Percentiles rank a stretch among this genome's conserved stretches.
These are phyloP conservation scores for Verbascum thapsus DNA, from an alignment of 257 asterid species.

Conservation along the genomic window DNA sequence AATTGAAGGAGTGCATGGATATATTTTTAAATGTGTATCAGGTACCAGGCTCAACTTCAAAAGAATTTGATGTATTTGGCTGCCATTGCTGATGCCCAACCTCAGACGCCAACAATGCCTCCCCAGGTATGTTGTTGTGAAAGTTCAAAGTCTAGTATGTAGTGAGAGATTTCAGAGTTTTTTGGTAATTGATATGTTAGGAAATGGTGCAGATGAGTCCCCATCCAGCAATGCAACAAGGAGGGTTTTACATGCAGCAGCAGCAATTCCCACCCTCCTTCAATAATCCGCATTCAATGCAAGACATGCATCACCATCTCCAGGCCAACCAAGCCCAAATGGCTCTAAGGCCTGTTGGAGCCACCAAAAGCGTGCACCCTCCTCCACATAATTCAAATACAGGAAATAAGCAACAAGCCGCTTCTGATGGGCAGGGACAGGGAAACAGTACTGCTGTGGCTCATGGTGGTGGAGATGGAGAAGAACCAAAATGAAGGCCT, in stretches of 20 bases:
- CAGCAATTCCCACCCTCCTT: constrained; percentile 70
- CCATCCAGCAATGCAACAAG: constrained; percentile 72
- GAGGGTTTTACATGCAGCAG: constrained; percentile 79
- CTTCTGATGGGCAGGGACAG: constrained; percentile 42
- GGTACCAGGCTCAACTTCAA: constrained; percentile 93
- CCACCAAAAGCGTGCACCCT: too few relatives aligned
- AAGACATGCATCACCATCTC: constrained; percentile 57
- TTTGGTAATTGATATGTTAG: too few relatives aligned
- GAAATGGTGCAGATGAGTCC: constrained; percentile 73
- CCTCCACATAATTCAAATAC: constrained; percentile 45
- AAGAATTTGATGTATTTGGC: constrained; percentile 96
- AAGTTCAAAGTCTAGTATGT: neutral
- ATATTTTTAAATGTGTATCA: constrained; percentile 40
- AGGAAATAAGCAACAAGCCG: constrained; percentile 49
- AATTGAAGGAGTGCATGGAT: neutral
- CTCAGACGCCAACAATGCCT: constrained; percentile 75
- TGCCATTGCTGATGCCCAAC: constrained; percentile 95
- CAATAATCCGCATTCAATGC: constrained; percentile 51
- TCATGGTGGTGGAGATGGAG: too few relatives aligned
- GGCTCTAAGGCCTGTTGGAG: constrained; percentile 49
- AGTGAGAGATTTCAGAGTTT: too few relatives aligned
- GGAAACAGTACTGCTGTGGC: constrained; percentile 38
- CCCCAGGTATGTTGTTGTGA: constrained; percentile 50
- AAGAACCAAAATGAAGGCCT: constrained; percentile 48
- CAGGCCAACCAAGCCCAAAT: constrained; percentile 56